Base-by-base conservation (phyloP, 1,284 basidiomycete species). In the Leucoagaricus sp. region DNA sequence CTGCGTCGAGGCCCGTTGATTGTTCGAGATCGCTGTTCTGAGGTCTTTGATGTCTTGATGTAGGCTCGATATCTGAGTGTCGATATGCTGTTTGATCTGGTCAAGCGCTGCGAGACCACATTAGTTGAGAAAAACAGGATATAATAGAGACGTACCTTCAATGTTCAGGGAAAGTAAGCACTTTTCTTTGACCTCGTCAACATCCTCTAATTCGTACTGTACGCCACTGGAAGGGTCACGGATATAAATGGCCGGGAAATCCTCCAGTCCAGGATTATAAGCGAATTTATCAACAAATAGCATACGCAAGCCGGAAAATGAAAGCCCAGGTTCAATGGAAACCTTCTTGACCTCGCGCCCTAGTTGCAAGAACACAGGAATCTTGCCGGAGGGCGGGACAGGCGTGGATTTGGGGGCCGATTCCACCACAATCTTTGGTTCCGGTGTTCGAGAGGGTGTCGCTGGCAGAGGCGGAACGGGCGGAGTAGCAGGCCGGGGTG, bases 21-120 rank as follows among this genome's bases (percentile, higher is more conserved):
- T 81, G 65, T 60, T 79, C 56, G 73, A 70, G 52, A 96, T 83
- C 13, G 83, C 79, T 4, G 80, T 76, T 65, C 89, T 91, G 59
- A 99, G 81, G 55, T 98, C 96, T 63, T 95, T 94, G 69, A 99
- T 83, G 63, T 98, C 96, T 63, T 92, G 87, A 13, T 93, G 86
- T n/a, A 99, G 78, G 1, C 78, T 77, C 0, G 89, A 87, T 57
- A 99, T 93, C 62, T 96, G 94, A 3, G 86, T 69, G 68, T 98
- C 96, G 61, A 99, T 95, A 68, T 99, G 96, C 68, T 97, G 94
- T 71, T 97, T 98, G 70, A 99, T 96, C 72, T 99, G 96, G 72
- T 98, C 96, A 53, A 99, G 85, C 12, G 94, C 94, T 97, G 65
- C n/a, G 58, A 42, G 26, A 50, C 25, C 19, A 23, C 25, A 45